Evolutionary conservation across 2,329 filamentous ascomycete genomes (phyloP), one percentile per base, ranked within the genome.

Genomic region (Cercospora brassicicola): DNA sequence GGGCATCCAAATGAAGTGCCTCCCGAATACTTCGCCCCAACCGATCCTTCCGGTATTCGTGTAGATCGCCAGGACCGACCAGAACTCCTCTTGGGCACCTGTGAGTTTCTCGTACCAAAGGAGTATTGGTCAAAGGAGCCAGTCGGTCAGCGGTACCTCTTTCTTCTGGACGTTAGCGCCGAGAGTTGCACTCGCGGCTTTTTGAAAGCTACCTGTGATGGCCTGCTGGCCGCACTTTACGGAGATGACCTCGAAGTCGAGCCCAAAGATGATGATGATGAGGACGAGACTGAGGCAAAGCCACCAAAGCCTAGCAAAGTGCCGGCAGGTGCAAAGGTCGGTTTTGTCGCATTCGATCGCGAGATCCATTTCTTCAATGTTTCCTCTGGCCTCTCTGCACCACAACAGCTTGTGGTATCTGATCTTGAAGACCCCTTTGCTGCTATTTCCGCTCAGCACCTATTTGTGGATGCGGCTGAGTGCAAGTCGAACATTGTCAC

Each of bases 351-450:
- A 1, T 99, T 91, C 78, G 95, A 99, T 82, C 94, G 93, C 80
- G 93, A 97, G 75, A 91, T 99, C 68, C 95, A 99, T 78, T 99
- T 98, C 79, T 99, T 98, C 84, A 98, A 98, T 76, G 89, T 97
- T 74, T 93, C 90, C 76, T 81, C 93, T 42, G 86, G 86, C 48
- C 84, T 97, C 51, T 90, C 95, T 65, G 89, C 93, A 81, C 93
- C 95, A 9, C 95, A 99, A 78, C 97, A 99, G 93, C 88, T 99
- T 84, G 94, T 99, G 61, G 97, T 99, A 92, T 92, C 95, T 3
- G 95, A 99, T 77, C 87, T 99, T 59, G 94, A 98, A 75, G 95
- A 99, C 73, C 95, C 95, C 0, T 99, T 99, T 78, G 89, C 98
- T 15, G 94, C 95, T 2, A 84, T 99, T 18, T 93, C 91, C 71